Base-by-base conservation (phyloP, 2,329 filamentous ascomycete species). In the Colletotrichum sojae region DNA sequence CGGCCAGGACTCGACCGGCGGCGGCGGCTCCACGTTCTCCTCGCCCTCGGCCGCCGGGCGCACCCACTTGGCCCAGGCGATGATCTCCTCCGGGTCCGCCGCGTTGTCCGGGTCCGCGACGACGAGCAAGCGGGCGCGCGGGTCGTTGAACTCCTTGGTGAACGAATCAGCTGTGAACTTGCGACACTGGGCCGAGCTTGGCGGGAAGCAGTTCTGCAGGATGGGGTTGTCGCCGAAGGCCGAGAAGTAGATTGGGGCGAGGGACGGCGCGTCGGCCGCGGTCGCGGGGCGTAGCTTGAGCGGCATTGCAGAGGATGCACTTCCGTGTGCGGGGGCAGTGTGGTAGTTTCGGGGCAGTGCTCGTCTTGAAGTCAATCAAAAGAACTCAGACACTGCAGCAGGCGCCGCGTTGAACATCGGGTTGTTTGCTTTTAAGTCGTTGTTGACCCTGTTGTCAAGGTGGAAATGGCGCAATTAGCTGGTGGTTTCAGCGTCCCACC, bases 61-160 rank as follows among this genome's bases (percentile, higher is more conserved):
- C 8, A 76, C 72, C 87, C 86, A 89, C 72, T 87, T 85, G 5
- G 82, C 81, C 64, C 84, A 86, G 1, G 82, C 83, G 25, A 86
- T 73, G 2, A 85, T 67, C 1, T 74, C 71, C 0, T 71, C 75
- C 0, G 70, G 58, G 4, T 68, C 48, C 0, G 55, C 61, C 2
- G 65, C 40, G n/a, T 72, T 62, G n/a, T 70, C 57, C 0, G 77
- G 46, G 56, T 83, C 81, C 5, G 78, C 77, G 8, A 85, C 74
- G 31, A 83, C 81, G 5, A 85, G 71, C 22, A 84, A 77, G 25
- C 81, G 78, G 3, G 78, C 77, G 31, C 76, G 67, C 0, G 81
- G 77, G n/a, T 83, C 76, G 1, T 71, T 58, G 1, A 88, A 70
- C 49, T 85, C 83, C n/a, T 81, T 75, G 6, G 75, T 31, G 2